These are phyloP conservation scores for Chlorophyllum brunneum DNA, from an alignment of 768 basidiomycete species.

Conservation along the genomic window DNA sequence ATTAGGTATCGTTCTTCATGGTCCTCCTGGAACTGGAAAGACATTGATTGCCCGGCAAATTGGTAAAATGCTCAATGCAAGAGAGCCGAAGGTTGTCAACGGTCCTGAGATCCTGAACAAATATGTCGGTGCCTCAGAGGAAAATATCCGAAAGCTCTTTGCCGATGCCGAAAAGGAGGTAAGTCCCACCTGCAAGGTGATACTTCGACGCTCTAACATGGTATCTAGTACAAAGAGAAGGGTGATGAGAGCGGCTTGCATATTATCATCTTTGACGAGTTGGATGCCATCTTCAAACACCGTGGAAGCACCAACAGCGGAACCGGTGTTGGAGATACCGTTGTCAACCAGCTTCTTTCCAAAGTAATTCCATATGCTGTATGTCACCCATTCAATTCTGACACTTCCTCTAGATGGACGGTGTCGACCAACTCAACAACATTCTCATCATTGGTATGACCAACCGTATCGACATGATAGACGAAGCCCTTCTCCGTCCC, in stretches of 20 bases:
- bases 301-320: constrained; percentile 89
- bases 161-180: constrained; percentile 94
- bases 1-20: constrained; percentile 86
- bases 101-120: constrained; percentile 98
- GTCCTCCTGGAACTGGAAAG: constrained; percentile 98
- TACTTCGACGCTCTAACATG: neutral
- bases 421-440: constrained; percentile 98
- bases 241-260: constrained; percentile 96
- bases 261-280: constrained; percentile 99
- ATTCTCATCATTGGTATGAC: constrained; percentile 99
- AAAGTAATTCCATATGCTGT: constrained; percentile 53
- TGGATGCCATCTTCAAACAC: constrained; percentile 98
- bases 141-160: constrained; percentile 96
- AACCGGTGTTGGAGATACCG: constrained; percentile 97
- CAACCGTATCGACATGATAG: constrained; percentile 97
- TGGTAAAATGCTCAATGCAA: constrained; percentile 97
- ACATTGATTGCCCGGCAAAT: constrained; percentile 98
- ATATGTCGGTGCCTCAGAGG: constrained; percentile 95
- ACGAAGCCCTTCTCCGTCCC: constrained; percentile 94
- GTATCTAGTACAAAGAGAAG: constrained; percentile 81
- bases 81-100: constrained; percentile 97
- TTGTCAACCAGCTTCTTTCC: constrained; percentile 96
- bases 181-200: neutral
- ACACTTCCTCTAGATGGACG: constrained; percentile 78
- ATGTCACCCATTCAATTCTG: neutral